Evolutionary conservation across 108 stramenopile species (phyloP).

Genomic region (Conticribra weissflogii): DNA sequence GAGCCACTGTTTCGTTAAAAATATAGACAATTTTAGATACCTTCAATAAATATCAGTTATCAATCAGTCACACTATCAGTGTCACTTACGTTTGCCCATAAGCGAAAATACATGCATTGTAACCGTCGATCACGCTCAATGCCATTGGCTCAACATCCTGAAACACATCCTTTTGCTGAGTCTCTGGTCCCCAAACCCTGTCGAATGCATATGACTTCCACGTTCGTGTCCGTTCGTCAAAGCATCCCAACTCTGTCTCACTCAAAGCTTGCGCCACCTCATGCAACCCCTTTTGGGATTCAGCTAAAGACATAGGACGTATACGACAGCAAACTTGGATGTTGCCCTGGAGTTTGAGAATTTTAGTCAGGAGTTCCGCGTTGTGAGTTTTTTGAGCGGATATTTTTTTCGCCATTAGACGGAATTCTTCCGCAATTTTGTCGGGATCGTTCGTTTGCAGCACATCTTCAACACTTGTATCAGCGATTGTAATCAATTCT

Average conservation of each 20-base stretch:
- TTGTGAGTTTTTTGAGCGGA: constrained; percentile 85
- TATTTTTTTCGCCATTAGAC: constrained; percentile 67
- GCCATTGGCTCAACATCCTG: constrained; percentile 95
- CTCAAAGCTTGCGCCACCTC: constrained; percentile 82
- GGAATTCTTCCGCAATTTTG: constrained; percentile 68
- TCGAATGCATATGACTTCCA: constrained; percentile 93
- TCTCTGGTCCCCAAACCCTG: constrained; percentile 95
- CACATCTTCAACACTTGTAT: constrained; percentile 66
- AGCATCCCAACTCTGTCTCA: constrained; percentile 89
- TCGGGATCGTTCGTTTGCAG: constrained; percentile 58
- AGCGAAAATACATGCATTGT: constrained; percentile 99
- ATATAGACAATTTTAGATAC: background rate
- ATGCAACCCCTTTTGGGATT: constrained; percentile 74
- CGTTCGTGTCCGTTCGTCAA: constrained; percentile 74
- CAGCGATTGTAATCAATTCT: constrained; percentile 25
- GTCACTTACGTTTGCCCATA: constrained; percentile 87
- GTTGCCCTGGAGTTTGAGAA: constrained; percentile 88
- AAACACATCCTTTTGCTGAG: constrained; percentile 87
- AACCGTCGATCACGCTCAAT: constrained; percentile 95
- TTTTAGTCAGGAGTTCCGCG: constrained; percentile 85
- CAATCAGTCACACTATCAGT: constrained; percentile 1
- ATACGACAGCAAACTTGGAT: constrained; percentile 92
- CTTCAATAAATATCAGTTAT: background rate
- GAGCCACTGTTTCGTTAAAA: constrained; percentile 56
- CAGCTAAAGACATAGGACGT: constrained; percentile 76